Percentiles rank a stretch among this genome's conserved stretches.
Evolutionary conservation across 345 rosid species (phyloP).

Genomic region (Erysimum cheiranthoides): DNA sequence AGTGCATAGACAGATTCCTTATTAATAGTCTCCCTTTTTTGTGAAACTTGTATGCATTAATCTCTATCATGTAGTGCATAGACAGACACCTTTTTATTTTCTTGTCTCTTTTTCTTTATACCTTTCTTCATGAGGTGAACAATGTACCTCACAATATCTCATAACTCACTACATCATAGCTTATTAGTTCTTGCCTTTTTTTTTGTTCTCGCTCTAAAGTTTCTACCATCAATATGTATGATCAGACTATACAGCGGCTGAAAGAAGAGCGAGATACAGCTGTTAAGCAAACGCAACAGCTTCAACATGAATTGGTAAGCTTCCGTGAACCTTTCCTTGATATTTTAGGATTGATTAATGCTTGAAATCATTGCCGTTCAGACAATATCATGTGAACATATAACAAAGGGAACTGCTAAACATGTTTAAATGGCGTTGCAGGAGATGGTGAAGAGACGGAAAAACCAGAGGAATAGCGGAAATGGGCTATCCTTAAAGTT

Average conservation of each 20-base stretch:
- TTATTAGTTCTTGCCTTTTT: constrained; percentile 3
- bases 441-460: constrained; percentile 78
- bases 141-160: background rate
- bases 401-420: background rate
- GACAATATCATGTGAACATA: constrained; percentile 22
- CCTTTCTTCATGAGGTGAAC: constrained; percentile 24
- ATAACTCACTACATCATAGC: constrained; percentile 1
- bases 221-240: constrained; percentile 33
- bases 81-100: too few species aligned
- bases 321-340: constrained; percentile 14
- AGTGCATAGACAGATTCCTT: background rate
- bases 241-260: constrained; percentile 68
- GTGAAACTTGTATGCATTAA: background rate
- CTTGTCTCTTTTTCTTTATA: background rate
- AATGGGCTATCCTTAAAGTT: constrained; percentile 73
- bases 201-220: background rate
- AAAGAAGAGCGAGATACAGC: constrained; percentile 89
- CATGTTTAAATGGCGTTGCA: constrained; percentile 39
- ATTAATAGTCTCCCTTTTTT: background rate
- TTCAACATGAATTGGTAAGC: constrained; percentile 87
- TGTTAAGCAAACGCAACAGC: constrained; percentile 68
- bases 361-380: background rate
- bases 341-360: background rate
- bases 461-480: constrained; percentile 52
- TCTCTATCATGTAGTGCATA: too few species aligned